Conservation (phyloP, 176 grass and related monocot genomes). For the Oropetium thomaeum region DNA sequence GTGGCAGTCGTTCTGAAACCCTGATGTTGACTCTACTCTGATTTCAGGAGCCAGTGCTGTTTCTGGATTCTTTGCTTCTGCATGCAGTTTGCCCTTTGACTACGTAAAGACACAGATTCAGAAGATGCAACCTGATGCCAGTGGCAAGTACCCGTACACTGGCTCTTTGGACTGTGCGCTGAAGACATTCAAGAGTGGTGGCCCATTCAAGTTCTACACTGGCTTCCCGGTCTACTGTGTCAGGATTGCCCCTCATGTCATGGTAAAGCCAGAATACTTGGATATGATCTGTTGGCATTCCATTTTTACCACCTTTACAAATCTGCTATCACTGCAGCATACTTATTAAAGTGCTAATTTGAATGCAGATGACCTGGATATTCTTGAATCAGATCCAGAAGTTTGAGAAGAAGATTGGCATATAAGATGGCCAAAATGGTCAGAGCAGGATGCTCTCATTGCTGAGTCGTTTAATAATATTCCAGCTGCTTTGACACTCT, state of each 20-base stretch:
- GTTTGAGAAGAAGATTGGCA: conserved; percentile 60
- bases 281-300: neutral
- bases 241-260: conserved; percentile 97
- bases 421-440: conserved; percentile 34
- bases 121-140: conserved; percentile 99
- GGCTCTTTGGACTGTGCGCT: conserved; percentile 87
- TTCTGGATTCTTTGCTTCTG: conserved; percentile 92
- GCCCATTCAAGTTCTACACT: conserved; percentile 99
- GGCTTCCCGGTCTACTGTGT: conserved; percentile 97
- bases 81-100: conserved; percentile 99
- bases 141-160: conserved; percentile 90
- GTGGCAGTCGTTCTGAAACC: neutral
- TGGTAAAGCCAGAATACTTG: conserved; percentile 49
- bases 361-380: conserved; percentile 98
- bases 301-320: neutral
- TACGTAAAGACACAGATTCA: conserved; percentile 99
- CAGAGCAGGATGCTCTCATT: neutral
- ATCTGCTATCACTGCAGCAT: neutral
- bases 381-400: conserved; percentile 99
- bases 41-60: conserved; percentile 91
- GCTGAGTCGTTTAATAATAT: conserved; percentile 35
- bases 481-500: conserved; percentile 41
- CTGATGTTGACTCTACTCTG: conserved; percentile 5
- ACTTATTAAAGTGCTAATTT: conserved; percentile 24
- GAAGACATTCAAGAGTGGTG: conserved; percentile 87